Conservation (phyloP, 179 eudicot genomes). For the Pouteria campechiana region DNA sequence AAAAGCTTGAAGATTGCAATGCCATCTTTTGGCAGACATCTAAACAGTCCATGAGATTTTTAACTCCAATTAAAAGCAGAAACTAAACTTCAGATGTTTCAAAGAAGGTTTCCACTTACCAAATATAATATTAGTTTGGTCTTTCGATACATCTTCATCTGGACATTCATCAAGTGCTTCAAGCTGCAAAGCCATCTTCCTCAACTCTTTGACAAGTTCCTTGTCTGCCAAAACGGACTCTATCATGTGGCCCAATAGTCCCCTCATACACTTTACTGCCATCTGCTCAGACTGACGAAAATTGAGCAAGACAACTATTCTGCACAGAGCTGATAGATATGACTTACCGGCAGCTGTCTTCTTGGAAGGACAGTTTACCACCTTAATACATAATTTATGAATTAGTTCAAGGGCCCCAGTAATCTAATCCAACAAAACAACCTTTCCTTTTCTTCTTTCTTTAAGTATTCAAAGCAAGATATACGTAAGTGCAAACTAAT, state of each 20-base stretch:
- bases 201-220: constrained; percentile 65
- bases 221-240: constrained; percentile 53
- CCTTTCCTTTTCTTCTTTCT: too few relatives aligned
- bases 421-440: too few relatives aligned
- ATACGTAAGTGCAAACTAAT: not conserved
- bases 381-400: constrained; percentile 20
- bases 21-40: too few relatives aligned
- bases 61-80: too few relatives aligned
- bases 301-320: constrained; percentile 44
- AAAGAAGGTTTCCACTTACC: too few relatives aligned
- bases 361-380: constrained; percentile 40
- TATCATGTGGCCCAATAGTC: constrained; percentile 40
- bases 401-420: too few relatives aligned
- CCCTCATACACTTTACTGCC: constrained; percentile 56
- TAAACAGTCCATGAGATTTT: too few relatives aligned
- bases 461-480: too few relatives aligned
- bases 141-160: constrained; percentile 45
- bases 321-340: constrained; percentile 62
- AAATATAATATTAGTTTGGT: constrained; percentile 37
- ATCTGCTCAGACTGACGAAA: constrained; percentile 62
- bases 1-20: too few relatives aligned
- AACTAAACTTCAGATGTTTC: too few relatives aligned
- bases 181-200: constrained; percentile 48
- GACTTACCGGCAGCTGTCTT: constrained; percentile 81
- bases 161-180: constrained; percentile 43